These are phyloP conservation scores for Phellopilus nigrolimitatus DNA, from an alignment of 1,284 basidiomycete genomes.

Conservation along the genomic window DNA sequence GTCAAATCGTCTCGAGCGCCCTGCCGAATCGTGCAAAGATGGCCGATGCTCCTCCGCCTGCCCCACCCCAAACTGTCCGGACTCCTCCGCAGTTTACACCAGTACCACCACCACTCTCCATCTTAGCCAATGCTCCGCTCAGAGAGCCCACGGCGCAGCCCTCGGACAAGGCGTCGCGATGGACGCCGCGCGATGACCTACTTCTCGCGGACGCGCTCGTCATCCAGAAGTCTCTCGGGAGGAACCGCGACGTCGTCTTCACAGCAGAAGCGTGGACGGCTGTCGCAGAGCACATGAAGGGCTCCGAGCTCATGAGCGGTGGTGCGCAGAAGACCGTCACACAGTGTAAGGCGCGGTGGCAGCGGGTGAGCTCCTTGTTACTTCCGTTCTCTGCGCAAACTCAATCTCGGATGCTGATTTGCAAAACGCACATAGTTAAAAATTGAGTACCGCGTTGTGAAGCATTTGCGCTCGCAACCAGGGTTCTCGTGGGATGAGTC, in stretches of 20 bases:
- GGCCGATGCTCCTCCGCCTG: too few species aligned
- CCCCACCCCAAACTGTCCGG: too few species aligned
- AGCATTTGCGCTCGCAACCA: conserved; percentile 13
- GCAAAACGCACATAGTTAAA: conserved; percentile 7
- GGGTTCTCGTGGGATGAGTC: conserved; percentile 17
- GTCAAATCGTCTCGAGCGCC: too few species aligned
- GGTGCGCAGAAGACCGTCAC: conserved; percentile 13
- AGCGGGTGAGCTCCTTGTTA: conserved; percentile 10
- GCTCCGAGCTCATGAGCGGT: conserved; percentile 10
- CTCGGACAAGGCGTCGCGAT: conserved; percentile 16
- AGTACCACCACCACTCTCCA: too few species aligned
- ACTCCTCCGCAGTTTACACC: too few species aligned
- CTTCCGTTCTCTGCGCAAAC: background rate
- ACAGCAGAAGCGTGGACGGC: conserved; percentile 14
- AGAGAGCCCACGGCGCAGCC: too few species aligned
- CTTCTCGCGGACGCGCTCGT: conserved; percentile 13
- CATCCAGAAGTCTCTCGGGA: conserved; percentile 2
- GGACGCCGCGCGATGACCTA: conserved; percentile 17
- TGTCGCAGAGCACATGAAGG: conserved; percentile 7
- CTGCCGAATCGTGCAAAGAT: too few species aligned
- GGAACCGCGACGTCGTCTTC: conserved; percentile 7
- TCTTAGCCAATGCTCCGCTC: background rate
- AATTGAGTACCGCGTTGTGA: conserved; percentile 17
- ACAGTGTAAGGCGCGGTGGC: conserved; percentile 20
- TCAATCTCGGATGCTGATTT: background rate